Percentiles rank a stretch among this genome's conserved stretches.
phyloP scores from a whole-genome alignment of 208 protist genomes.

The Acanthamoeba healyi region DNA sequence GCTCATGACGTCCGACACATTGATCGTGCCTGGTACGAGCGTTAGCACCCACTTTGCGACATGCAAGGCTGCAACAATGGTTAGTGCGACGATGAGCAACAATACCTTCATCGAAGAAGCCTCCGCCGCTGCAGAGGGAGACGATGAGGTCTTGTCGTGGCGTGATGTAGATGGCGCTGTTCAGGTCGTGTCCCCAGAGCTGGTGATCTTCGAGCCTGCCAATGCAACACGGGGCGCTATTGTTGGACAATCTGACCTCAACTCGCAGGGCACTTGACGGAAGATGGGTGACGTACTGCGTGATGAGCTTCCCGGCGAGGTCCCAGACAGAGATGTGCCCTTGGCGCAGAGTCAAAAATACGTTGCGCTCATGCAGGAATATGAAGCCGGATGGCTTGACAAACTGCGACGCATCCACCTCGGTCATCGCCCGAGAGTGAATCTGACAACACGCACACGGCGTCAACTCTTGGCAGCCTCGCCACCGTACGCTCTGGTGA shows the following conservation, averaged over 20 bases:
- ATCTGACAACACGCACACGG: not conserved
- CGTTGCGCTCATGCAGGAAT: not conserved
- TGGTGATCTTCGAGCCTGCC: conserved; percentile 21
- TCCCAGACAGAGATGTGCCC: conserved; percentile 5
- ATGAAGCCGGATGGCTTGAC: not conserved
- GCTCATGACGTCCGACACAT: conserved; percentile 15
- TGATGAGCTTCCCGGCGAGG: not conserved
- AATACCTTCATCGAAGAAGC: conserved; percentile 7
- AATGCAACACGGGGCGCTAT: too few relatives aligned
- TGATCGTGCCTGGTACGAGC: conserved; percentile 33
- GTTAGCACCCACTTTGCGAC: not conserved
- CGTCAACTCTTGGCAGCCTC: too few relatives aligned
- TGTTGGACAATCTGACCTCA: not conserved
- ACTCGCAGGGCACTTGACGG: too few relatives aligned
- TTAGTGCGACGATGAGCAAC: too few relatives aligned
- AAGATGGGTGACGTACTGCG: not conserved
- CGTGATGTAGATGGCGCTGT: not conserved
- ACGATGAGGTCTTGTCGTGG: not conserved
- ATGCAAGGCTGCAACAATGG: too few relatives aligned
- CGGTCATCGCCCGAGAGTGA: not conserved
- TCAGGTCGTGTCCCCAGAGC: not conserved
- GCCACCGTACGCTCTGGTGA: too few relatives aligned
- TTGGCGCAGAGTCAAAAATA: not conserved
- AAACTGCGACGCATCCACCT: not conserved
- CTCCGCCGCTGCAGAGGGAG: not conserved